Evolutionary conservation across 371 early-diverging fungal species (phyloP).

Genomic region (Syncephalastrum monosporum): DNA sequence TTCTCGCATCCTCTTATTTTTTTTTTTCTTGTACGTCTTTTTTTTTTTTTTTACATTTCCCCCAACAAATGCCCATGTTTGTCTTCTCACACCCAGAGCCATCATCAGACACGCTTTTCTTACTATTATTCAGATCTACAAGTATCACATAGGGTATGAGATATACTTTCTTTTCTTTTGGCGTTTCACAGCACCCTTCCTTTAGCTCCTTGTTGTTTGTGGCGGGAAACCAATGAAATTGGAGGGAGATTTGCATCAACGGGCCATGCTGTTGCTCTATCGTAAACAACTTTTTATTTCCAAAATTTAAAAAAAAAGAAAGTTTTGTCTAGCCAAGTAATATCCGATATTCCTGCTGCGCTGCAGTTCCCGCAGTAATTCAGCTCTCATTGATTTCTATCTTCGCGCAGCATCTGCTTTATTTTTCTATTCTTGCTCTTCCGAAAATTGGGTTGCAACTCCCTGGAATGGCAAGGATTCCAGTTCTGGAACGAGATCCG

Average conservation of each 20-base stretch:
- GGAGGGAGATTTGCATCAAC: too few relatives aligned
- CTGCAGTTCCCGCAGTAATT: not conserved
- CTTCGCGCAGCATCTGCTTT: not conserved
- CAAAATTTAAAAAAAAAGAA: not conserved
- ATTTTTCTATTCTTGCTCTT: too few relatives aligned
- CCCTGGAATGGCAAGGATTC: too few relatives aligned
- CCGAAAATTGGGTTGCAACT: too few relatives aligned
- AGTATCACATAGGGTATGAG: not conserved
- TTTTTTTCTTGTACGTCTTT: too few relatives aligned
- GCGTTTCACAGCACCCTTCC: slow-evolving; percentile 5
- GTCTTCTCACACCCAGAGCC: too few relatives aligned
- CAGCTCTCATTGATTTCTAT: slow-evolving; percentile 1
- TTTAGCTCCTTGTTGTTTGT: not conserved
- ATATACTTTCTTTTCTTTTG: not conserved
- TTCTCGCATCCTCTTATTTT: too few relatives aligned
- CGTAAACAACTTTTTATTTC: not conserved
- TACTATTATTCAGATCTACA: not conserved
- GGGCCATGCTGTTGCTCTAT: not conserved
- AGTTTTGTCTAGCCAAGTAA: not conserved
- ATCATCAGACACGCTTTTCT: too few relatives aligned
- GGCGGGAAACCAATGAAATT: slow-evolving; percentile 1
- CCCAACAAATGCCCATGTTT: slow-evolving; percentile 3
- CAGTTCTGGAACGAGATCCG: too few relatives aligned
- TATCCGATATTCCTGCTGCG: too few relatives aligned
- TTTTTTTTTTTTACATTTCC: not conserved